A percentile compares a stretch with the other conserved stretches of the same genome.
phyloP scores from a whole-genome alignment of 495 filamentous ascomycete genomes.

The Penicillium subrubescens region DNA sequence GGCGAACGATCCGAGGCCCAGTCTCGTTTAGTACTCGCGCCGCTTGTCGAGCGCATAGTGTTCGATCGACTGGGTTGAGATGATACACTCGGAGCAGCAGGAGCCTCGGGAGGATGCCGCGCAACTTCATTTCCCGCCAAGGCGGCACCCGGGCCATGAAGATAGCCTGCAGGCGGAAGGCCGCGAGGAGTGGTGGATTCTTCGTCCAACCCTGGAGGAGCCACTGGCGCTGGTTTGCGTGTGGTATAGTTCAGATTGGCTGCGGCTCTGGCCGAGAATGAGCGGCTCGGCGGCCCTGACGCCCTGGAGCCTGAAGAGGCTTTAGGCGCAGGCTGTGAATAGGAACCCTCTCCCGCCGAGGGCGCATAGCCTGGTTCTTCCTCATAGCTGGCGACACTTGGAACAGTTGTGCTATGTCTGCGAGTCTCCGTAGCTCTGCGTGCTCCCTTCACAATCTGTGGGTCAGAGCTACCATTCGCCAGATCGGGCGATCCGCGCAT shows the following conservation, averaged over 20 bases:
- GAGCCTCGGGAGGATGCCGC: not conserved
- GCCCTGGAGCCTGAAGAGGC: not conserved
- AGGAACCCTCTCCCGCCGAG: not conserved
- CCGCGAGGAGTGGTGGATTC: constrained; percentile 30
- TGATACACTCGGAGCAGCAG: constrained; percentile 5
- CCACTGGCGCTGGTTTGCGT: constrained; percentile 11
- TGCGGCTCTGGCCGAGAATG: constrained; percentile 26
- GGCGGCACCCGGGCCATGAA: not conserved
- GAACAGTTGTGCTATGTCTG: constrained; percentile 10
- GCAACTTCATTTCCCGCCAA: constrained; percentile 16
- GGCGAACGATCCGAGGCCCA: constrained; percentile 83
- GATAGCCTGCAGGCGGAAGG: constrained; percentile 15
- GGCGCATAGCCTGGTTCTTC: constrained; percentile 9
- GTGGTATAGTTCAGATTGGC: constrained; percentile 27
- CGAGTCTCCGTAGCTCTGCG: constrained; percentile 13
- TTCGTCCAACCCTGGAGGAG: constrained; percentile 10
- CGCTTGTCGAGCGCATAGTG: constrained; percentile 40
- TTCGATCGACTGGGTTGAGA: constrained; percentile 37
- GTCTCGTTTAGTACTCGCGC: constrained; percentile 30
- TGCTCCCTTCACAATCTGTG: constrained; percentile 11
- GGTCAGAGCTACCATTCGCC: constrained; percentile 21
- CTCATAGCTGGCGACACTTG: constrained; percentile 8
- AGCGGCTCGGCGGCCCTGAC: constrained; percentile 12
- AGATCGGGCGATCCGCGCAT: constrained; percentile 27
- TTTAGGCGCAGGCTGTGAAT: constrained; percentile 5